Base-by-base conservation (phyloP, 495 filamentous ascomycete genomes). In the Xanthoparmelia taractica region DNA sequence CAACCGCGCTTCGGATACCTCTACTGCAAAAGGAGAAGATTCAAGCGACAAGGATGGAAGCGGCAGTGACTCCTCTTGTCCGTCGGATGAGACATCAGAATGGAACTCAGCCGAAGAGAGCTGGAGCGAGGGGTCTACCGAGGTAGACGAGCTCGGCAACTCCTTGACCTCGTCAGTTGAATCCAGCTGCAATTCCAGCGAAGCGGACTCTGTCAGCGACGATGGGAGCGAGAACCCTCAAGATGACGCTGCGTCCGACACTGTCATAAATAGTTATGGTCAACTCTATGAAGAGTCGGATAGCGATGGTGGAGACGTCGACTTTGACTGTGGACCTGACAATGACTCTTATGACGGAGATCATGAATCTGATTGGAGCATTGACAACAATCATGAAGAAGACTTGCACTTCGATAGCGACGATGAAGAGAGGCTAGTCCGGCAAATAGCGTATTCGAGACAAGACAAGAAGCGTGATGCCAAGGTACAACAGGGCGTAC, bases 121-220 rank as follows among this genome's bases (percentile, higher is more conserved):
- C n/a, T 65, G 63, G 63, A 65, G 56, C 34, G 63, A 65, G 29
- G 63, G 25, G 15, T 65, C 63, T 13, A 59, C 43, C 29, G 43
- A 59, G 23, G 29, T 33, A 33, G 63, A 65, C 31, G 57, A 36
- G 34, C 27, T 50, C n/a, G 25, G 34, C 15, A 29, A 54, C 34
- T 29, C 29, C 8, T 48, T 48, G 33, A 40, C 50, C 17, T 62
- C 60, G 0, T 62, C 60, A 40, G 48, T 43, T 17, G 60, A 56
- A 4, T 50, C 23, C 6, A 40, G 33, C 23, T 62, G 48, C 1
- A 33, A 56, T 27, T 31, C 60, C 6, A 56, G 25, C 3, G 45
- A 62, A 33, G 38, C 37, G 0, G 60, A 56, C 0, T 20, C 25
- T 25, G 48, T 56, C 23, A 62, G 36, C 10, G 60, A 62, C 1